Evolutionary conservation across 2,329 filamentous ascomycete species (phyloP).

Genomic region (Diaporthe destruens): DNA sequence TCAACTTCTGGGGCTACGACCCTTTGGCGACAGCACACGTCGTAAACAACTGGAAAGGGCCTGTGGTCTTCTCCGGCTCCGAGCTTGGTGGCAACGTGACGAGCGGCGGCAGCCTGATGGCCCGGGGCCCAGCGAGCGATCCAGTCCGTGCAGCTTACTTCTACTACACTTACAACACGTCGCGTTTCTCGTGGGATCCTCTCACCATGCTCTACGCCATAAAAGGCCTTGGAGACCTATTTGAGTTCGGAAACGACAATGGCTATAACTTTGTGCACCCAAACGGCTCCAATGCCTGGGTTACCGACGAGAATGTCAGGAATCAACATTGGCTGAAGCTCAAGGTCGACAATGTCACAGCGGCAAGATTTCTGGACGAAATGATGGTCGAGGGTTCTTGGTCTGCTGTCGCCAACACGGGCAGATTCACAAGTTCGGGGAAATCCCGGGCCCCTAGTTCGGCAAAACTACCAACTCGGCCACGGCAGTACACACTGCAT

Average conservation of each 20-base stretch:
- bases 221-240: slow-evolving; percentile 51
- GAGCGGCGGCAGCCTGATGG: slow-evolving; percentile 54
- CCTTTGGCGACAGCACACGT: slow-evolving; percentile 56
- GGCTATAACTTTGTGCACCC: slow-evolving; percentile 57
- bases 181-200: slow-evolving; percentile 57
- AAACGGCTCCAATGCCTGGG: slow-evolving; percentile 59
- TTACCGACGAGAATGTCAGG: slow-evolving; percentile 51
- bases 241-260: slow-evolving; percentile 52
- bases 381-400: not conserved
- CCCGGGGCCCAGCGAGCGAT: slow-evolving; percentile 49
- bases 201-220: slow-evolving; percentile 57
- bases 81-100: slow-evolving; percentile 58
- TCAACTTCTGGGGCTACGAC: slow-evolving; percentile 61
- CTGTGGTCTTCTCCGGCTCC: slow-evolving; percentile 56
- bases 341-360: slow-evolving; percentile 46
- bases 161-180: slow-evolving; percentile 54
- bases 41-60: slow-evolving; percentile 58
- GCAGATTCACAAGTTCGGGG: not conserved
- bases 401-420: not conserved
- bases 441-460: not conserved
- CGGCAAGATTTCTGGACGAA: not conserved
- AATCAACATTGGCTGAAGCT: slow-evolving; percentile 58
- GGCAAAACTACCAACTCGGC: not conserved
- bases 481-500: slow-evolving; percentile 7
- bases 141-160: slow-evolving; percentile 55